These are phyloP conservation scores for Tolypocladium nubicola DNA, from an alignment of 2,329 filamentous ascomycete species.

Conservation along the genomic window DNA sequence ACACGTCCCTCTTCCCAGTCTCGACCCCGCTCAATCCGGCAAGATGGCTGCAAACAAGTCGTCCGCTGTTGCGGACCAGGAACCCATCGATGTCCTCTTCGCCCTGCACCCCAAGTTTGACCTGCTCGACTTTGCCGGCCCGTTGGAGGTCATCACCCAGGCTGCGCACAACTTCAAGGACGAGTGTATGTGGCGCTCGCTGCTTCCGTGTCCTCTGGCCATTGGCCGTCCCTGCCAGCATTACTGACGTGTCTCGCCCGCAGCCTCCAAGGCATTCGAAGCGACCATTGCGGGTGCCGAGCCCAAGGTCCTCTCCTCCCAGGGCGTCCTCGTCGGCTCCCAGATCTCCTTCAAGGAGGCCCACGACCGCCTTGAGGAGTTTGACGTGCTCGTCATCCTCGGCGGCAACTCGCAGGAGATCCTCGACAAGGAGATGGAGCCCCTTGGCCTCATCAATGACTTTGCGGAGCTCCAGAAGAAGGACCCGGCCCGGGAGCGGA, in stretches of 20 bases:
- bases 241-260: slow-evolving; percentile 1
- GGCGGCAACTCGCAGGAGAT: slow-evolving; percentile 57
- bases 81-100: slow-evolving; percentile 50
- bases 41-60: slow-evolving; percentile 48
- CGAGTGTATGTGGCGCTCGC: slow-evolving; percentile 25
- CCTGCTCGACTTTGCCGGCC: slow-evolving; percentile 46
- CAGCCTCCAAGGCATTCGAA: slow-evolving; percentile 48
- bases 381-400: slow-evolving; percentile 69
- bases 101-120: slow-evolving; percentile 50
- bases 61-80: slow-evolving; percentile 45
- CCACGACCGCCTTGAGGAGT: slow-evolving; percentile 61
- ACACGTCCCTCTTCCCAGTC: slow-evolving; percentile 4
- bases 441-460: slow-evolving; percentile 61
- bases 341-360: slow-evolving; percentile 74
- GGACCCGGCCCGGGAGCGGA: slow-evolving; percentile 70
- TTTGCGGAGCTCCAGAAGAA: slow-evolving; percentile 73
- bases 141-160: slow-evolving; percentile 38
- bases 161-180: slow-evolving; percentile 45
- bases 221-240: neutral
- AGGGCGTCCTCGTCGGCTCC: slow-evolving; percentile 61
- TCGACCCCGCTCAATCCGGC: slow-evolving; percentile 10
- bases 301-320: slow-evolving; percentile 41
- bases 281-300: slow-evolving; percentile 44
- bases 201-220: neutral
- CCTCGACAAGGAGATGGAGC: slow-evolving; percentile 58